Evolutionary conservation across 768 basidiomycete genomes (phyloP), one percentile per base, ranked within the genome.

Genomic region (Hygrophorus pudorinus): DNA sequence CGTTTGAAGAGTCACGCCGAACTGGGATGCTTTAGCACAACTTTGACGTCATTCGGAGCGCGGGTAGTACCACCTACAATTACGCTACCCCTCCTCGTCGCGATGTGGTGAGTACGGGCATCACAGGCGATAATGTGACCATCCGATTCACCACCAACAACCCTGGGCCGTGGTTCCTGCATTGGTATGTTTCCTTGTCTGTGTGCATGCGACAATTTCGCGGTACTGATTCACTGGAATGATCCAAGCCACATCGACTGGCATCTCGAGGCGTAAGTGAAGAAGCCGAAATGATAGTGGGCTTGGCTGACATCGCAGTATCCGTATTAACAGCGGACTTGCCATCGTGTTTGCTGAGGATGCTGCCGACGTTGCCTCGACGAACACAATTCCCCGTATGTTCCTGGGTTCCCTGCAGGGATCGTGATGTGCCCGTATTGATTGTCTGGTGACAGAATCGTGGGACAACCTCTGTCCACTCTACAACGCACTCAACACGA

Each of bases 61-160:
- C 72, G 5, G 66, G 66, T 4, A 65, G 50, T 29, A 42, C 45
- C 1, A 46, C 35, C 0, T 63, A 60, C 51, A 75, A 75, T 54
- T 73, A 67, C 27, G 51, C 47, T 7, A 78, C 83, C 53, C 81
- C 79, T 0, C 62, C 71, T 14, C 46, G 62, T 61, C 64, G 78
- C 39, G 79, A 81, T 54, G 74, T 74, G 0, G 69, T 78, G 31
- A 53, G 51, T 30, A 51, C 32, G 9, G 53, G 55, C 4, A 16
- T 17, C 16, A 30, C 37, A 1, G 44, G 24, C 29, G 59, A 63
- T 39, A 65, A 66, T 13, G 70, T 70, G 12, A 71, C 68, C 1
- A 52, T 79, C 35, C 66, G 76, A 10, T 78, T 74, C 60, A 57
- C 53, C 1, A 75, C 74, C 1, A 67, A 75, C 40, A 75, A 75